A percentile compares a stretch with the other conserved stretches of the same genome.
Evolutionary conservation across 805 yeast species (phyloP).

Genomic region (Sugiyamaella smithiae): DNA sequence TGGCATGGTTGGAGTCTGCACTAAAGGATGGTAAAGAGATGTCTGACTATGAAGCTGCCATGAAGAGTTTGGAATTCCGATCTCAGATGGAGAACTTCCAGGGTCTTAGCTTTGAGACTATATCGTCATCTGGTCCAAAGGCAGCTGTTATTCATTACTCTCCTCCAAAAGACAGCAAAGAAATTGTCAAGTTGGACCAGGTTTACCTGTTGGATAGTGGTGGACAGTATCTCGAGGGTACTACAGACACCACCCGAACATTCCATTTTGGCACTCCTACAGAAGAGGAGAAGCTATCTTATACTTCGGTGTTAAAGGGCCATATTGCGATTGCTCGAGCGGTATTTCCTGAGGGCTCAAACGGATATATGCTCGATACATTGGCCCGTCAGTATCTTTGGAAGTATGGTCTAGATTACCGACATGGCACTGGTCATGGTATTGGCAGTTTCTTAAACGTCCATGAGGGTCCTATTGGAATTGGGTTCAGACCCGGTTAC

Average conservation of each 20-base stretch:
- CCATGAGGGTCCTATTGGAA: conserved; percentile 91
- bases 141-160: conserved; percentile 76
- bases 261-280: conserved; percentile 62
- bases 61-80: conserved; percentile 49
- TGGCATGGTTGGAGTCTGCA: conserved; percentile 78
- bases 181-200: conserved; percentile 61
- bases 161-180: conserved; percentile 54
- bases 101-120: conserved; percentile 72
- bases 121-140: conserved; percentile 71
- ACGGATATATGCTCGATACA: conserved; percentile 74
- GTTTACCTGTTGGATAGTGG: conserved; percentile 86
- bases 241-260: conserved; percentile 94
- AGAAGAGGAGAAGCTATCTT: conserved; percentile 57
- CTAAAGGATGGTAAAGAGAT: conserved; percentile 41
- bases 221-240: conserved; percentile 88
- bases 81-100: conserved; percentile 35
- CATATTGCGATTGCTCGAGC: conserved; percentile 82
- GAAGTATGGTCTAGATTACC: conserved; percentile 78
- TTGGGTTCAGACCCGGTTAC: conserved; percentile 53
- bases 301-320: conserved; percentile 87
- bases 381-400: conserved; percentile 82
- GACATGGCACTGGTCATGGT: conserved; percentile 98
- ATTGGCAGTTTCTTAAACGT: conserved; percentile 90
- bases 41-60: conserved; percentile 58
- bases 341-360: conserved; percentile 70